phyloP scores from a whole-genome alignment of 2,329 filamentous ascomycete genomes.

The Ilyonectria destructans region DNA sequence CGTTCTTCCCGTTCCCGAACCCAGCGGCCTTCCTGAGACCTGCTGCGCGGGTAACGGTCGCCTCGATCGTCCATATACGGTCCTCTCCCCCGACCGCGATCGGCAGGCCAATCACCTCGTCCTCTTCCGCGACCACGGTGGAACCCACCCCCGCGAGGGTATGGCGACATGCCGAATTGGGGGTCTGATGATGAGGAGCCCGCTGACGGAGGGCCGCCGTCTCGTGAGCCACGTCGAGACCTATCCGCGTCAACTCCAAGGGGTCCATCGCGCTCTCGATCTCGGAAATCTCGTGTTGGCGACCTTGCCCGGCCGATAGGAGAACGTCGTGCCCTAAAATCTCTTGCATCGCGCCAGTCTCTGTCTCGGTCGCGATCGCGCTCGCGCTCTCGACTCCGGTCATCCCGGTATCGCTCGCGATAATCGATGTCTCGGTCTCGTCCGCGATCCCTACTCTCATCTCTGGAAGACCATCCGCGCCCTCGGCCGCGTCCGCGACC shows the following conservation, averaged over 20 bases:
- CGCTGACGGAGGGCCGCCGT: constrained; percentile 79
- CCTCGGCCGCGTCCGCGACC: constrained; percentile 68
- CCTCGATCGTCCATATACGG: constrained; percentile 72
- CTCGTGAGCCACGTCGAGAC: constrained; percentile 78
- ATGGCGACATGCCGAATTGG: constrained; percentile 68
- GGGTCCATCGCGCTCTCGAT: constrained; percentile 70
- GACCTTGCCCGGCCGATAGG: constrained; percentile 74
- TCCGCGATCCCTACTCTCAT: constrained; percentile 74
- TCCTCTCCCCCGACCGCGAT: constrained; percentile 70
- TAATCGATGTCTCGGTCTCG: constrained; percentile 75
- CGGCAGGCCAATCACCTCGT: constrained; percentile 59
- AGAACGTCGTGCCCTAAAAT: constrained; percentile 68
- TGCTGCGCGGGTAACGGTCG: constrained; percentile 76
- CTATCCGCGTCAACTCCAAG: constrained; percentile 78
- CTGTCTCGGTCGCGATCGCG: constrained; percentile 70
- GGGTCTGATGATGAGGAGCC: constrained; percentile 81
- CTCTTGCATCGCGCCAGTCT: constrained; percentile 60
- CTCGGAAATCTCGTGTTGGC: constrained; percentile 78
- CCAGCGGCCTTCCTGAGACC: constrained; percentile 77
- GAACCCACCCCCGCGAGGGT: constrained; percentile 71
- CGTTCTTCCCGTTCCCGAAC: constrained; percentile 71
- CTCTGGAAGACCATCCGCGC: constrained; percentile 70
- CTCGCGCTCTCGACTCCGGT: constrained; percentile 72
- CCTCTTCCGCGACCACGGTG: constrained; percentile 69
- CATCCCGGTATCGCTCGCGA: constrained; percentile 73